Base-by-base conservation (phyloP, 2,329 filamentous ascomycete genomes). In the Sclerotinia nivalis region DNA sequence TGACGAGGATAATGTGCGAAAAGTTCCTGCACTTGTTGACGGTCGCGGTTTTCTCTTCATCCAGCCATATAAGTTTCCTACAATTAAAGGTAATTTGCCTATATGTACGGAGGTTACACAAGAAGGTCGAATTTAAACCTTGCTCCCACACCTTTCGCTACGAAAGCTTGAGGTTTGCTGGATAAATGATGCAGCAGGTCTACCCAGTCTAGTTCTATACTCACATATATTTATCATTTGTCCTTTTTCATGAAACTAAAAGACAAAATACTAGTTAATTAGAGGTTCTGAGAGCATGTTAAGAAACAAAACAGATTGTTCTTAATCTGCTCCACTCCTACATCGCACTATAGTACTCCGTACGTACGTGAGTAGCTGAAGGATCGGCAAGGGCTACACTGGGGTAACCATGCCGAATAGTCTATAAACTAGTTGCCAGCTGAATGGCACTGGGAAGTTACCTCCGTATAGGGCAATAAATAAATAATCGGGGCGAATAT, bases 401-500 rank as follows among this genome's bases (percentile, higher is more conserved):
- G 45, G 66, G 66, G 37, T 18, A 68, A 12, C 66, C 66, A 50
- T 52, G 66, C 25, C 15, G 15, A 43, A 15, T 43, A 43, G 40
- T 43, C 5, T 43, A 18, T 20, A 22, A 34, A 28, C 10, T 8
- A 28, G 52, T 68, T 49, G 56, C 66, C 37, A 69, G 58, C 67
- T 69, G 67, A 65, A 62, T 69, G 58, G 59, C 60, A 64, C 31
- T 52, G 18, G 60, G 60, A 65, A 65, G 22, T 28, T 43, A 18
- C 15, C 40, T 43, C 40, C 5, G 2, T 18, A 4, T 18, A n/a
- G 54, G 20, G 18, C 10, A 31, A 31, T 34, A 40, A n/a, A 52
- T 56, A 40, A 13, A 34, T 18, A 20, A 34, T 12, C 18, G 2
- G 9, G 8, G 20, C 28, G 13, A 37, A 31, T 62, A 13, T 45